Percentiles rank a stretch among this genome's conserved stretches.
Evolutionary conservation across 495 filamentous ascomycete species (phyloP).

Genomic region (Trichoderma parareesei): DNA sequence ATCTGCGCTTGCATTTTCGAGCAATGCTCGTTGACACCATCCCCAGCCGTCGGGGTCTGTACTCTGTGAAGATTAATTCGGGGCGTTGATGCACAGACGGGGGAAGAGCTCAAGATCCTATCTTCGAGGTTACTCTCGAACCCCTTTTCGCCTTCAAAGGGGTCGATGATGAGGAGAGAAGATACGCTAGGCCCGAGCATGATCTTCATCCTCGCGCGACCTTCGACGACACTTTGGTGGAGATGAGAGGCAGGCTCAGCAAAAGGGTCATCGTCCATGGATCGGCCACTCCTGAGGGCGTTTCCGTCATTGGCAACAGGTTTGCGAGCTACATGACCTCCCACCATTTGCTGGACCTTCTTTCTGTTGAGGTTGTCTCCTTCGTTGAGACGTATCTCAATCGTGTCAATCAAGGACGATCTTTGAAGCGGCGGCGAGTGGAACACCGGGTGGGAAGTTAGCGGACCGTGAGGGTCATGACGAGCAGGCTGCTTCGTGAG

Average conservation of each 20-base stretch:
- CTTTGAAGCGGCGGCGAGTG: neutral
- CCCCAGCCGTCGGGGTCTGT: neutral
- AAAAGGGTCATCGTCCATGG: constrained; percentile 28
- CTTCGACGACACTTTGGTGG: neutral
- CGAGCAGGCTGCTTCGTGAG: neutral
- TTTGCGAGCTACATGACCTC: constrained; percentile 20
- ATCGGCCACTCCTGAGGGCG: constrained; percentile 15
- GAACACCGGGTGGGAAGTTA: neutral
- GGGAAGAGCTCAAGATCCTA: constrained; percentile 5
- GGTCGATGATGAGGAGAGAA: constrained; percentile 7
- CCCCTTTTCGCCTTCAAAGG: constrained; percentile 1
- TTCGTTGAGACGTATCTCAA: constrained; percentile 23
- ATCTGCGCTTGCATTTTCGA: neutral
- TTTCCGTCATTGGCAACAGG: constrained; percentile 18
- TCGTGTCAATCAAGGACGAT: constrained; percentile 9
- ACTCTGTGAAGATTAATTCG: constrained; percentile 1
- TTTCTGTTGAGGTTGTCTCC: constrained; percentile 20
- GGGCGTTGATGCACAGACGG: constrained; percentile 11
- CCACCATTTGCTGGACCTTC: constrained; percentile 19
- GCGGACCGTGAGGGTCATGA: neutral
- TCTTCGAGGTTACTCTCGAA: constrained; percentile 11
- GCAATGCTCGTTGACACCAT: neutral
- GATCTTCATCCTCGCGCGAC: neutral
- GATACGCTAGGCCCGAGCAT: neutral
- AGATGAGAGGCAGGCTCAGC: constrained; percentile 14